These are phyloP conservation scores for Phaeophleospora eucalypticola DNA, from an alignment of 2,329 filamentous ascomycete genomes.

Conservation along the genomic window DNA sequence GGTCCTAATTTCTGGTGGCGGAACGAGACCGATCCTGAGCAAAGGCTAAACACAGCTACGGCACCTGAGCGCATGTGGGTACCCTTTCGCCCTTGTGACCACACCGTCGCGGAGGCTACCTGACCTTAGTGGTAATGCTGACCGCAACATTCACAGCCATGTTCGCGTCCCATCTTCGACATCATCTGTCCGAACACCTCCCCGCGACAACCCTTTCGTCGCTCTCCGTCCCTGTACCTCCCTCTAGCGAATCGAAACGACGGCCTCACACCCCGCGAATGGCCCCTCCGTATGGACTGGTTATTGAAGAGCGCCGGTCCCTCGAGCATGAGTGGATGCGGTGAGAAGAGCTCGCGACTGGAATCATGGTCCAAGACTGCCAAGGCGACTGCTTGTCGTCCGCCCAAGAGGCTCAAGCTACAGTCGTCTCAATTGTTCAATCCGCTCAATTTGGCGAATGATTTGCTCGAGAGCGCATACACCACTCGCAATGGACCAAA, in stretches of 20 bases:
- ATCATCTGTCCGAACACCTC: too few relatives aligned
- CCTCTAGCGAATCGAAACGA: not conserved
- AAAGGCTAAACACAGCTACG: too few relatives aligned
- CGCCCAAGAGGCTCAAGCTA: not conserved
- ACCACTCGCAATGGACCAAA: constrained; percentile 6
- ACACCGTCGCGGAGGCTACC: too few relatives aligned
- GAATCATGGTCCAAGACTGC: not conserved
- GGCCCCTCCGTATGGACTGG: not conserved
- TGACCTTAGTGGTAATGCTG: too few relatives aligned
- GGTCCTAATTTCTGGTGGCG: not conserved
- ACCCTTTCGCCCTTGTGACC: not conserved
- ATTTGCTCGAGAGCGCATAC: constrained; percentile 10
- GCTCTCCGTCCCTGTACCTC: not conserved
- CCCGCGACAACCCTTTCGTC: not conserved
- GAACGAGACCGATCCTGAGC: not conserved
- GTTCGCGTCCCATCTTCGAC: too few relatives aligned
- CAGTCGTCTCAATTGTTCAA: constrained; percentile 3
- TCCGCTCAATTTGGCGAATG: constrained; percentile 15
- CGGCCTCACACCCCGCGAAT: not conserved
- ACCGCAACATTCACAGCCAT: too few relatives aligned
- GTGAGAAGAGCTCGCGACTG: not conserved
- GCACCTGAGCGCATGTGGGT: not conserved
- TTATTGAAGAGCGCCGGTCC: not conserved
- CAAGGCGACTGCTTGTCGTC: constrained; percentile 1
- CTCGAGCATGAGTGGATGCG: not conserved